Evolutionary conservation across 2,329 filamentous ascomycete species (phyloP), one percentile per base, ranked within the genome.

Genomic region (Aspergillus sp.): DNA sequence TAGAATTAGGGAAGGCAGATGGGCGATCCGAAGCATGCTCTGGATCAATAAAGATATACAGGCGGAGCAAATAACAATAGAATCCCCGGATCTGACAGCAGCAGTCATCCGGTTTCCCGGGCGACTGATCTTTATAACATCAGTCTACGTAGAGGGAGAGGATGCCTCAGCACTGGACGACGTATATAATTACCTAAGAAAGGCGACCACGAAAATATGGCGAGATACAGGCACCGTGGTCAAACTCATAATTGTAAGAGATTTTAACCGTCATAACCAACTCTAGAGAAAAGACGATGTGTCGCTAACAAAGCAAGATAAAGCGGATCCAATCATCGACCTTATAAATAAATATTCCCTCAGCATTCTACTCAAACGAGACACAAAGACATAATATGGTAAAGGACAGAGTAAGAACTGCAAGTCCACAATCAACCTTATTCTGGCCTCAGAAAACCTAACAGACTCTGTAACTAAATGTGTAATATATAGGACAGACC

Each of bases 191-290:
- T 52, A 63, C 24, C 54, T 71, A 18, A 58, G 66, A n/a, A 63
- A 67, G 45, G 61, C 62, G n/a, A 65, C 69, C 22, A 22, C 20
- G 32, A 65, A 65, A 46, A 55, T 66, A 47, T 53, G 64, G 56
- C 60, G 56, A 58, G 62, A 64, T 24, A 50, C 57, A 16, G 64
- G 59, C 31, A 58, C 62, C 7, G 52, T 58, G 55, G 57, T 70
- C 31, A 64, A 72, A 14, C 51, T 69, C 12, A 54, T 71, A 29
- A 59, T 69, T 29, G 36, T 63, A 12, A 62, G 59, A 60, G 68
- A 70, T 58, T 70, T 69, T 57, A 70, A 71, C 58, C 61, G 59
- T 54, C 60, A 70, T 63, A 57, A 74, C 53, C 62, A 67, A 61
- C 58, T 73, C 22, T 22, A 3, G 22, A 3, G 22, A 22, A 3